Evolutionary conservation across 2,329 filamentous ascomycete genomes (phyloP).

Genomic region (Talaromyces sp.): DNA sequence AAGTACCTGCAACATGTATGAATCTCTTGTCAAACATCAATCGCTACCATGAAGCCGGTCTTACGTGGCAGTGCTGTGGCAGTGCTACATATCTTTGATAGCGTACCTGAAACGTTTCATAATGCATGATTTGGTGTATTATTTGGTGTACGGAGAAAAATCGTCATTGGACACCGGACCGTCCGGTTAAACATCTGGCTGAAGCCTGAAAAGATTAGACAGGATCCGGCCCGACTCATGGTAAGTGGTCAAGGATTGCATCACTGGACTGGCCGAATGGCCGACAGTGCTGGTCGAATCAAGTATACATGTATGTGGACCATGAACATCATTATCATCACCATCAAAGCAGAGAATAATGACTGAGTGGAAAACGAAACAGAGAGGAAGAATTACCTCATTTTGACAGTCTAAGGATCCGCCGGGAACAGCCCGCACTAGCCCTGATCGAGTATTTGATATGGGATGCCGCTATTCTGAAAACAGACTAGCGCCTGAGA

Average conservation of each 20-base stretch:
- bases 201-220: not conserved
- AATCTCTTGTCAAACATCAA: not conserved
- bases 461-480: not conserved
- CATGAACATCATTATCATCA: not conserved
- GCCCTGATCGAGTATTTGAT: not conserved
- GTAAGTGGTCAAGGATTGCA: not conserved
- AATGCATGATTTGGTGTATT: not conserved
- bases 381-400: not conserved
- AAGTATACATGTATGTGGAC: not conserved
- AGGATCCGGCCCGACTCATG: not conserved
- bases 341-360: not conserved
- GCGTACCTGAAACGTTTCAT: not conserved
- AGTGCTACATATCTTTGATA: not conserved
- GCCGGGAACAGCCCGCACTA: not conserved
- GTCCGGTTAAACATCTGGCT: not conserved
- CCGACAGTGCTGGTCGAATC: not conserved
- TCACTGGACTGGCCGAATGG: not conserved
- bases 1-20: not conserved
- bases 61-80: constrained; percentile 1
- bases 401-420: not conserved
- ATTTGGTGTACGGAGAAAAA: not conserved
- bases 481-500: not conserved
- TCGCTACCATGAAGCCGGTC: not conserved
- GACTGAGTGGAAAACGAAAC: not conserved
- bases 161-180: not conserved